These are phyloP conservation scores for Stachybotrys chartarum DNA, from an alignment of 2,329 filamentous ascomycete species.

Conservation along the genomic window DNA sequence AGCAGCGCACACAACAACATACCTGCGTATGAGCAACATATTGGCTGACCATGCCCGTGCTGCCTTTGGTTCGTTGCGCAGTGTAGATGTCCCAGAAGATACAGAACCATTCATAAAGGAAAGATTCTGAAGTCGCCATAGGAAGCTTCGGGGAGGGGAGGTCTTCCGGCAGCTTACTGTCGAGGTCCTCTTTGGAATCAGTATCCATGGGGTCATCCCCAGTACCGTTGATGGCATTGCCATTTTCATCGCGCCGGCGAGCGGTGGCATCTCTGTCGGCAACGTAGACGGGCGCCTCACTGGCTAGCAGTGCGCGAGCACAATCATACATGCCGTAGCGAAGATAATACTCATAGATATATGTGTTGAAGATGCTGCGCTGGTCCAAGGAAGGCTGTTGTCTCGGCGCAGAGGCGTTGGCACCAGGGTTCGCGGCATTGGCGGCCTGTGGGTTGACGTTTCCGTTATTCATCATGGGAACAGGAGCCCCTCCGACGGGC, in stretches of 20 bases:
- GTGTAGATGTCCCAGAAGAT: conserved; percentile 96
- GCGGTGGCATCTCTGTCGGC: conserved; percentile 59
- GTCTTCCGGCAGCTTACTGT: conserved; percentile 69
- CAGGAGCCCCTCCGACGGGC: conserved; percentile 52
- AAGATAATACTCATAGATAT: conserved; percentile 88
- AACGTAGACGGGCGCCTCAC: conserved; percentile 60
- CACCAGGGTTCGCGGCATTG: conserved; percentile 19
- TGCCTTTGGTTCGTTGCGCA: conserved; percentile 67
- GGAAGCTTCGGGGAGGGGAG: conserved; percentile 69
- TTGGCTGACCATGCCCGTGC: conserved; percentile 57
- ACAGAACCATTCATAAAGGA: conserved; percentile 96
- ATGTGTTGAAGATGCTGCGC: conserved; percentile 66
- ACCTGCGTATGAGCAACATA: conserved; percentile 84
- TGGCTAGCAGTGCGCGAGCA: conserved; percentile 65
- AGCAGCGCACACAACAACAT: conserved; percentile 21
- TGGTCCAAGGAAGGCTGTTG: conserved; percentile 37
- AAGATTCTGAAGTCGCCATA: conserved; percentile 61
- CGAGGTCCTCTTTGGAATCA: conserved; percentile 72
- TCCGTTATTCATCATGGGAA: conserved; percentile 62
- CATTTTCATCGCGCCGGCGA: conserved; percentile 59
- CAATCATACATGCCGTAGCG: conserved; percentile 78
- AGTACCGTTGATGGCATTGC: conserved; percentile 60
- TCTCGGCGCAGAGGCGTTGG: conserved; percentile 24
- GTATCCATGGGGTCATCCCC: conserved; percentile 73
- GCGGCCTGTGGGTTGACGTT: conserved; percentile 25